Percentiles rank a stretch among this genome's conserved stretches.
Evolutionary conservation across 352 stramenopile genomes (phyloP).

Genomic region (Heterotrichella gracilis): DNA sequence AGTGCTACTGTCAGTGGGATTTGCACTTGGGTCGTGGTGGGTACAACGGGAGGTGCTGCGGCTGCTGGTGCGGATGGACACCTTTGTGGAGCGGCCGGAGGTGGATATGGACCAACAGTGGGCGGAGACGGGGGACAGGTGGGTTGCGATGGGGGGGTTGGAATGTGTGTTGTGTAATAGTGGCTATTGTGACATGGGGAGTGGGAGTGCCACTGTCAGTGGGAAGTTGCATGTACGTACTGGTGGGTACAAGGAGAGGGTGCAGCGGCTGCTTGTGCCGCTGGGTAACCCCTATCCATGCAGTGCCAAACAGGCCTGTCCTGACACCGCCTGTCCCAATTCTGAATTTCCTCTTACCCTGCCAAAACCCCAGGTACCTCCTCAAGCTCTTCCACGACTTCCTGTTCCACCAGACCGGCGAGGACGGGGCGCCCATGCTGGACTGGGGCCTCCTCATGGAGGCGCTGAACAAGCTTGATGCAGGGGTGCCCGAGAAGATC

Average conservation of each 20-base stretch:
- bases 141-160: too few species aligned
- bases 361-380: too few species aligned
- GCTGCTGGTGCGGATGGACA: conserved; percentile 28
- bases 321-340: too few species aligned
- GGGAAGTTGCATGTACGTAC: too few species aligned
- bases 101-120: conserved; percentile 33
- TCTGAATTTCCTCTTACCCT: too few species aligned
- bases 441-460: conserved; percentile 45
- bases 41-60: conserved; percentile 38
- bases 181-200: too few species aligned
- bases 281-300: too few species aligned
- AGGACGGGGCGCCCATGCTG: conserved; percentile 34
- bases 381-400: conserved; percentile 52
- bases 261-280: conserved; percentile 32
- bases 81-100: conserved; percentile 39
- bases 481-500: conserved; percentile 37
- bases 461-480: conserved; percentile 43
- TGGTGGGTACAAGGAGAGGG: conserved; percentile 37
- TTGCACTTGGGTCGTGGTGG: too few species aligned
- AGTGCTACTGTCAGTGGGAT: too few species aligned
- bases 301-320: too few species aligned
- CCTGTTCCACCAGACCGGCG: conserved; percentile 47
- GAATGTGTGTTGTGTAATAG: too few species aligned
- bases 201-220: too few species aligned
- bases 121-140: conserved; percentile 41